These are phyloP conservation scores for Bryoglossum gracile DNA, from an alignment of 495 filamentous ascomycete species.

Conservation along the genomic window DNA sequence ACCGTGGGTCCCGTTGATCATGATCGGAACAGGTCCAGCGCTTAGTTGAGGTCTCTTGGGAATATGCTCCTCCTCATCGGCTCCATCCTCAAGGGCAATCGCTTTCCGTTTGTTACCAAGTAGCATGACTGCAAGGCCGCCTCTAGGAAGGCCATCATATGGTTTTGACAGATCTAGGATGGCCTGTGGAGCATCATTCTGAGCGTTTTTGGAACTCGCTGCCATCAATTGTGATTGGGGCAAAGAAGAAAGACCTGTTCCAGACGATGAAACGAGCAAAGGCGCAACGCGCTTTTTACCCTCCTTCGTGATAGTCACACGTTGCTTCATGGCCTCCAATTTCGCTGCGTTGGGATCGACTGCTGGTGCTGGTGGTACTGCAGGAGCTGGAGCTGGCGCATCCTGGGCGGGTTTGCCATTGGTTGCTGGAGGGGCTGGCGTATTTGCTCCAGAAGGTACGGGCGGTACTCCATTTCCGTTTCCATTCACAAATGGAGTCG, in stretches of 20 bases:
- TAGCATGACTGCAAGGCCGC: conserved; percentile 75
- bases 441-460: conserved; percentile 9
- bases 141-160: conserved; percentile 86
- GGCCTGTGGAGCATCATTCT: conserved; percentile 71
- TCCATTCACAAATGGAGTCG: conserved; percentile 17
- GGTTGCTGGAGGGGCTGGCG: conserved; percentile 8
- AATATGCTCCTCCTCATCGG: conserved; percentile 49
- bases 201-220: conserved; percentile 51
- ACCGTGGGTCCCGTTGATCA: conserved; percentile 70
- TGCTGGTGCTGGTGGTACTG: conserved; percentile 13
- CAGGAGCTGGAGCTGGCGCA: neutral
- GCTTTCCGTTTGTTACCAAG: conserved; percentile 90
- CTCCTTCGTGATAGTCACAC: conserved; percentile 92
- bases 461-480: conserved; percentile 20
- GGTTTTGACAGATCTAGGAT: conserved; percentile 90
- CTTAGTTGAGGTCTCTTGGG: conserved; percentile 53
- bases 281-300: conserved; percentile 94
- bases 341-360: conserved; percentile 53
- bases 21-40: conserved; percentile 62
- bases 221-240: conserved; percentile 78
- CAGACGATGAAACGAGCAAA: conserved; percentile 79
- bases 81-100: conserved; percentile 57
- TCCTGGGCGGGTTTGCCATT: conserved; percentile 17
- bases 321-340: conserved; percentile 74
- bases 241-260: conserved; percentile 75